These are phyloP conservation scores for Achaetomiella virescens DNA, from an alignment of 495 filamentous ascomycete genomes.

Conservation along the genomic window DNA sequence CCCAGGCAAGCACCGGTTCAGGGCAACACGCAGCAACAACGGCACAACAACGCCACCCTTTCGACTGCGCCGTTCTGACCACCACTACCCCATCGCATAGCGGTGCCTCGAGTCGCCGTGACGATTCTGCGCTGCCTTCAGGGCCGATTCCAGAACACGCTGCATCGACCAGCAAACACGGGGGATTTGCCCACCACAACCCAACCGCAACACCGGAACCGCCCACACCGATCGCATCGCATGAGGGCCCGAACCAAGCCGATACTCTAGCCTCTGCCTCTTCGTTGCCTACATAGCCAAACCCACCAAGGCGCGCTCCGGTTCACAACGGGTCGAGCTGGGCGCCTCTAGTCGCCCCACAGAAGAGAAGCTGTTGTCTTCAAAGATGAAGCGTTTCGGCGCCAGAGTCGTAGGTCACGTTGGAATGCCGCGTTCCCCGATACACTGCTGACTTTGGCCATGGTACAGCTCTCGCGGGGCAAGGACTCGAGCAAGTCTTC, in stretches of 20 bases:
- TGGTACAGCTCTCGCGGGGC: slow-evolving; percentile 75
- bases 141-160: background rate
- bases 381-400: slow-evolving; percentile 94
- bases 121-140: slow-evolving; percentile 1
- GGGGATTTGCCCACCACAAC: background rate
- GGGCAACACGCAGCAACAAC: background rate
- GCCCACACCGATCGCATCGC: background rate
- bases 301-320: slow-evolving; percentile 4
- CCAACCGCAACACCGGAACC: slow-evolving; percentile 2
- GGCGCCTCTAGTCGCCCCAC: slow-evolving; percentile 32
- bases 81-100: background rate
- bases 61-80: slow-evolving; percentile 14
- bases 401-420: slow-evolving; percentile 83
- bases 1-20: slow-evolving; percentile 5
- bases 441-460: slow-evolving; percentile 6
- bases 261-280: background rate
- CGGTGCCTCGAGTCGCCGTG: slow-evolving; percentile 8
- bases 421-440: too few relatives aligned
- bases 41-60: background rate
- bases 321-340: slow-evolving; percentile 26
- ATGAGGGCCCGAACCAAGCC: slow-evolving; percentile 1
- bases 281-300: slow-evolving; percentile 1
- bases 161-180: background rate
- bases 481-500: slow-evolving; percentile 90
- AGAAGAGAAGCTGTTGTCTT: slow-evolving; percentile 37